Evolutionary conservation across 768 basidiomycete species (phyloP).

Genomic region (Plicaturopsis crispa): DNA sequence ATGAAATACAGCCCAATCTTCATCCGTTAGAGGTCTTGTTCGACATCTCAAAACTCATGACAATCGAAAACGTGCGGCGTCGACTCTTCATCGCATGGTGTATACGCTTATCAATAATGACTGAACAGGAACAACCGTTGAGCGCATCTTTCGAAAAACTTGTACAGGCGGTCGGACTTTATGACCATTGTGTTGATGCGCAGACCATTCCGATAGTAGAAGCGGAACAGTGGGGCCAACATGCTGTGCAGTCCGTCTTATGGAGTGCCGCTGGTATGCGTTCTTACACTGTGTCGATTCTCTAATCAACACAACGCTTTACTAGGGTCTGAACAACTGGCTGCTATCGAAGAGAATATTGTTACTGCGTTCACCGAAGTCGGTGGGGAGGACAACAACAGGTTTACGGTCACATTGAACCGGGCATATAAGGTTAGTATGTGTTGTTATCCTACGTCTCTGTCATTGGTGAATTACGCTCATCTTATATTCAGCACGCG

Average conservation of each 20-base stretch:
- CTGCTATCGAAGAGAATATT: slow-evolving; percentile 60
- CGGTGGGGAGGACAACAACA: slow-evolving; percentile 53
- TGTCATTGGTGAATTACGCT: not conserved
- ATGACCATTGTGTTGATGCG: slow-evolving; percentile 64
- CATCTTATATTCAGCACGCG: slow-evolving; percentile 37
- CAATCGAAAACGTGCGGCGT: slow-evolving; percentile 47
- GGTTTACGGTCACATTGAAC: slow-evolving; percentile 55
- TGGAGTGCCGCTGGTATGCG: slow-evolving; percentile 70
- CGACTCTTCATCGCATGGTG: slow-evolving; percentile 1
- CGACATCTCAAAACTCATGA: slow-evolving; percentile 71
- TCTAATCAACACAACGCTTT: too few relatives aligned
- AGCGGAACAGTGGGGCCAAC: slow-evolving; percentile 62
- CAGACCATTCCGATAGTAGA: slow-evolving; percentile 42
- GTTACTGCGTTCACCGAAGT: slow-evolving; percentile 58
- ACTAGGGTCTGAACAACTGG: slow-evolving; percentile 60
- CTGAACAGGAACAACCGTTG: slow-evolving; percentile 58
- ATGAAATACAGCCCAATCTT: slow-evolving; percentile 69
- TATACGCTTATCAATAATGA: not conserved
- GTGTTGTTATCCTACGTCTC: slow-evolving; percentile 4
- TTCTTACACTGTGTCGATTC: too few relatives aligned
- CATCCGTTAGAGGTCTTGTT: slow-evolving; percentile 72
- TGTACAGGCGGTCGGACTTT: slow-evolving; percentile 55
- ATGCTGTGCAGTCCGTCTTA: slow-evolving; percentile 65
- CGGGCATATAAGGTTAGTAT: slow-evolving; percentile 53
- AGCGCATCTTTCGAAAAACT: slow-evolving; percentile 63